Base-by-base conservation (phyloP, 129 eudicot genomes). In the Ambrosia artemisiifolia region DNA sequence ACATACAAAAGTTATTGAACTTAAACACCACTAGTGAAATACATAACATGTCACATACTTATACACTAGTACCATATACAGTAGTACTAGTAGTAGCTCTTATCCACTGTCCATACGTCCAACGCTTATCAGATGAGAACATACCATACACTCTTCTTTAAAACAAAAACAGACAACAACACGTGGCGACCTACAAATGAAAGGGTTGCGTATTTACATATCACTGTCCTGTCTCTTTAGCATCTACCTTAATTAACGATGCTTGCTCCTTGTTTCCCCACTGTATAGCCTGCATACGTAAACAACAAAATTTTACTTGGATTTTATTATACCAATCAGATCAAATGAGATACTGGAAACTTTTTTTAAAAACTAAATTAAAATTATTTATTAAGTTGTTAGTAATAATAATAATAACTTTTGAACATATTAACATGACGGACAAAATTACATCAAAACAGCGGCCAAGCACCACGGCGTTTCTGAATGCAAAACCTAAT, bases 251-350 rank as follows among this genome's bases (percentile, higher is more conserved):
- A 83, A 54, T 83, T 63, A 83, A 54, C 76, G 86, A 72, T 93
- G 96, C 73, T 87, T 85, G 92, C 96, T 87, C 86, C 87, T 85
- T 11, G 88, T 85, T 0, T 89, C 98, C 42, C 88, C 88, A 69
- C 96, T 87, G 87, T 93, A 93, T 24, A 89, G 88, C 96, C 98
- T 93, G 79, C 63, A 9, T 53, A 14, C 6, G 63, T 24, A 9
- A 6, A 65, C 0, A 54, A 17, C 7, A 14, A 6, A 35, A 35
- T 35, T 1, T 35, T 24, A 24, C n/a, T n/a, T n/a, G n/a, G 28
- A 24, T 24, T 24, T 35, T 35, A 33, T 33, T 7, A 36, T 48
- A 44, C 6, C 7, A 24, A 1, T 24, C 28, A 24, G 28, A 24
- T 24, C 28, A 24, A 24, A 24, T 24, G 1, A 24, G 1, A 24